Conservation (phyloP, 2,329 filamentous ascomycete species). For the Cladosporium austrohemisphaericum region DNA sequence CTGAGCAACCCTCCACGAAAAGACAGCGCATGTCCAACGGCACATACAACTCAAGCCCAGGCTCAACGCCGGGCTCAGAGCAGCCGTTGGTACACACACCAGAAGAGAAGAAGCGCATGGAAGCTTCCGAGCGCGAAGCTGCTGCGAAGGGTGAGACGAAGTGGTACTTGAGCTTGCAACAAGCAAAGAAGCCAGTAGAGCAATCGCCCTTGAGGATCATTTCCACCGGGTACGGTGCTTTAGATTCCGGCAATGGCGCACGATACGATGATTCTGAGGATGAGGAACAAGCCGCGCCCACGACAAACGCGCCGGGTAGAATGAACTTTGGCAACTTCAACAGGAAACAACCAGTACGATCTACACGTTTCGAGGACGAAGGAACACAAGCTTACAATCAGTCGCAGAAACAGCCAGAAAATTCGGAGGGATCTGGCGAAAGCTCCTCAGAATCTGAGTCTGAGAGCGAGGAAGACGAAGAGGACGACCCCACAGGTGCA, state of each 20-base stretch:
- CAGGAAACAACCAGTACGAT: slow-evolving; percentile 16
- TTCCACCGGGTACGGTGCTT: slow-evolving; percentile 55
- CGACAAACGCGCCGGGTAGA: slow-evolving; percentile 36
- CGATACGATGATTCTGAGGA: slow-evolving; percentile 31
- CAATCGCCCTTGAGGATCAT: slow-evolving; percentile 52
- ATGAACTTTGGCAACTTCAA: slow-evolving; percentile 52
- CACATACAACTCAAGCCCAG: slow-evolving; percentile 38
- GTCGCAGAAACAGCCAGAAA: slow-evolving; percentile 38
- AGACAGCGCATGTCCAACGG: slow-evolving; percentile 55
- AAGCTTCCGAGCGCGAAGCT: slow-evolving; percentile 56
- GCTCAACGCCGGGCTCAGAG: slow-evolving; percentile 50
- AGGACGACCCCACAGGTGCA: slow-evolving; percentile 40
- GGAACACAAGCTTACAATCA: slow-evolving; percentile 22
- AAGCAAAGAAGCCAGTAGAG: slow-evolving; percentile 34
- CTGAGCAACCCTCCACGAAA: slow-evolving; percentile 57
- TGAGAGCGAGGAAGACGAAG: slow-evolving; percentile 34
- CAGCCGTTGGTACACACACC: slow-evolving; percentile 62
- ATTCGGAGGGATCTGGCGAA: slow-evolving; percentile 23
- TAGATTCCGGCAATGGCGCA: slow-evolving; percentile 37
- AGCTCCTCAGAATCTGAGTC: slow-evolving; percentile 33
- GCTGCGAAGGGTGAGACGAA: slow-evolving; percentile 65
- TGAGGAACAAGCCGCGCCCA: slow-evolving; percentile 32
- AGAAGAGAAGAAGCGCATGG: slow-evolving; percentile 60
- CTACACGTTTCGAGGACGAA: not conserved
- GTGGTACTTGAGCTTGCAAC: slow-evolving; percentile 65